phyloP scores from a whole-genome alignment of 805 yeast species.

The Cyberlindnera galapagoensis region DNA sequence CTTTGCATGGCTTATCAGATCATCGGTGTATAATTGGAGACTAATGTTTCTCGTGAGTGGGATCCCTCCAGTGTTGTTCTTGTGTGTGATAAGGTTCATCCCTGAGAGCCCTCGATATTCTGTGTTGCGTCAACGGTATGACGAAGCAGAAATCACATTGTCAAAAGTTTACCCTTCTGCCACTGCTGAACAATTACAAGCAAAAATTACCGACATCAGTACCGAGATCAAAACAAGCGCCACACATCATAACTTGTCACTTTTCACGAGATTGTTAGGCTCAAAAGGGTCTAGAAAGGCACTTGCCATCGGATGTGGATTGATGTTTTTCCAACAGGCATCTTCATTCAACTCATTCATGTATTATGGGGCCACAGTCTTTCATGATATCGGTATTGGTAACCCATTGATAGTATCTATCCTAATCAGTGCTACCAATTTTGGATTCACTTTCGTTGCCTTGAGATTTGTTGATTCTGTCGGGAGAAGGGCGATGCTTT shows the following conservation, averaged over 20 bases:
- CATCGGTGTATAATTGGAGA: constrained; percentile 31
- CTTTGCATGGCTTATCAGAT: constrained; percentile 29
- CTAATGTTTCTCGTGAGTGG: constrained; percentile 32
- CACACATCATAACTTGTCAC: constrained; percentile 4
- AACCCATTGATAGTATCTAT: constrained; percentile 54
- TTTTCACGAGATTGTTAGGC: constrained; percentile 7
- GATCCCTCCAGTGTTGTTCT: constrained; percentile 35
- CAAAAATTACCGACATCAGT: constrained; percentile 41
- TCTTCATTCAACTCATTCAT: constrained; percentile 60
- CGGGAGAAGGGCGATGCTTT: constrained; percentile 41
- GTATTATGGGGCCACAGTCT: constrained; percentile 55
- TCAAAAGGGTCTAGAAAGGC: constrained; percentile 31
- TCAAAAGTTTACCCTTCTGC: constrained; percentile 38
- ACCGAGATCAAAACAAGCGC: constrained; percentile 28
- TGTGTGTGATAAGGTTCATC: constrained; percentile 33
- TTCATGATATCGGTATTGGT: constrained; percentile 41
- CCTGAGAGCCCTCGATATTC: constrained; percentile 47
- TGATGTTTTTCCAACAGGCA: constrained; percentile 51
- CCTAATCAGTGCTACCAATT: constrained; percentile 48
- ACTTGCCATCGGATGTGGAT: constrained; percentile 40
- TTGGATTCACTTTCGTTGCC: constrained; percentile 48
- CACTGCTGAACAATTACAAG: constrained; percentile 34
- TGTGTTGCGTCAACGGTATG: constrained; percentile 26
- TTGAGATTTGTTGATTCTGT: constrained; percentile 41
- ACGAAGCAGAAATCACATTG: constrained; percentile 37